phyloP scores from a whole-genome alignment of 345 rosid species.

The Nephelium lappaceum region DNA sequence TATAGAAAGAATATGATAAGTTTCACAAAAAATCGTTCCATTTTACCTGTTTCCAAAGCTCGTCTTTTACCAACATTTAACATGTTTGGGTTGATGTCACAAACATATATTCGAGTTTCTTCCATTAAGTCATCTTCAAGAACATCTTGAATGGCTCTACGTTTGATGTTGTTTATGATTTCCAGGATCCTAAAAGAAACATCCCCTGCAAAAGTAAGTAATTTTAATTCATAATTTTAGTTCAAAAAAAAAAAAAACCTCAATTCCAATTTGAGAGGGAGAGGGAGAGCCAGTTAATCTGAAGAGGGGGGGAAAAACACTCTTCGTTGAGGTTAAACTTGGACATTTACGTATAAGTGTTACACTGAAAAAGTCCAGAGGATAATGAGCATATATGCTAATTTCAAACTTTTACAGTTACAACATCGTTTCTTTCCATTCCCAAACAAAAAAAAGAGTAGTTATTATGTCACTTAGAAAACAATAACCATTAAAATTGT shows the following conservation, averaged over 20 bases:
- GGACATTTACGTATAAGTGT: too few relatives aligned
- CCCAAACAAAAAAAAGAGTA: too few relatives aligned
- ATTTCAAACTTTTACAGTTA: too few relatives aligned
- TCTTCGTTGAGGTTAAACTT: too few relatives aligned
- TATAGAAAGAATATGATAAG: neutral
- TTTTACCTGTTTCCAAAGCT: conserved; percentile 79
- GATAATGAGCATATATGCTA: too few relatives aligned
- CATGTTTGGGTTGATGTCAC: conserved; percentile 96
- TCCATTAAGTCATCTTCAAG: conserved; percentile 59
- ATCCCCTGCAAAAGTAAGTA: conserved; percentile 66
- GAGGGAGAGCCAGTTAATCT: neutral
- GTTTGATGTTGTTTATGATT: conserved; percentile 49
- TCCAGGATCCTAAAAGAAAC: conserved; percentile 90
- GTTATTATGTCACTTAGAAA: too few relatives aligned
- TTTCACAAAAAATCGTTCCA: neutral
- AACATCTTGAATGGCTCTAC: conserved; percentile 63
- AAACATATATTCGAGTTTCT: conserved; percentile 79
- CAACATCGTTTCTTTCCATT: too few relatives aligned
- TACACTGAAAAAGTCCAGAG: too few relatives aligned
- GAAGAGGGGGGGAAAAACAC: too few relatives aligned
- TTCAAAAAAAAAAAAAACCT: neutral
- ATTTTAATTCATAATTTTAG: conserved; percentile 12
- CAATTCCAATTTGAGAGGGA: neutral
- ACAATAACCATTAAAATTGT: too few relatives aligned
- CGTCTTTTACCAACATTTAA: conserved; percentile 78